Evolutionary conservation across 176 grass and related monocot genomes (phyloP).

Genomic region (Lolium rigidum): DNA sequence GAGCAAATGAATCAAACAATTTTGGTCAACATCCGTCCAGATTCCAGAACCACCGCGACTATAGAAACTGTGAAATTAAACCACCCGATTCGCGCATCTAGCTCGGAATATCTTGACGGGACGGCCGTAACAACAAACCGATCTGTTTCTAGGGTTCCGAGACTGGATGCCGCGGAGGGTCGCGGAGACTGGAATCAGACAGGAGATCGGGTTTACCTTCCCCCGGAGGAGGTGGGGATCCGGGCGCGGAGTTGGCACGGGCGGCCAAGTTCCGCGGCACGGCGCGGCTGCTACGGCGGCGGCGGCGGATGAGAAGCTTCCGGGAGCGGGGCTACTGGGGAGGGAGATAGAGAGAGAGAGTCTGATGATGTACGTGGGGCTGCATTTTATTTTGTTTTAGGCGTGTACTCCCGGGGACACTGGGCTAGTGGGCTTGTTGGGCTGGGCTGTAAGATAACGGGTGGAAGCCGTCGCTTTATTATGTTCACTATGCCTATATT

Average conservation of each 20-base stretch:
- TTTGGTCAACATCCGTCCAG: not conserved
- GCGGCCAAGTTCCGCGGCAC: not conserved
- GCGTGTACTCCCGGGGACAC: not conserved
- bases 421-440: not conserved
- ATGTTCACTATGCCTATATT: too few relatives aligned
- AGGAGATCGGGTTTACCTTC: conserved; percentile 13
- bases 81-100: not conserved
- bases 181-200: not conserved
- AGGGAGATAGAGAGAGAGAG: not conserved
- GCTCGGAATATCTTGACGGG: not conserved
- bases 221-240: not conserved
- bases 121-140: not conserved
- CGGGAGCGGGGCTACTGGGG: not conserved
- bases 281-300: not conserved
- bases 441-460: not conserved
- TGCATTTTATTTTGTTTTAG: not conserved
- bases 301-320: conserved; percentile 20
- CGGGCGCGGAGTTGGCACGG: not conserved
- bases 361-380: not conserved
- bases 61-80: too few relatives aligned
- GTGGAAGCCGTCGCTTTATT: too few relatives aligned
- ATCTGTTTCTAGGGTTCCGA: conserved; percentile 37
- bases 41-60: not conserved
- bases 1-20: not conserved
- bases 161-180: not conserved